Conservation (phyloP, 2,329 filamentous ascomycete genomes). For the Aspergillus transmontanensis region DNA sequence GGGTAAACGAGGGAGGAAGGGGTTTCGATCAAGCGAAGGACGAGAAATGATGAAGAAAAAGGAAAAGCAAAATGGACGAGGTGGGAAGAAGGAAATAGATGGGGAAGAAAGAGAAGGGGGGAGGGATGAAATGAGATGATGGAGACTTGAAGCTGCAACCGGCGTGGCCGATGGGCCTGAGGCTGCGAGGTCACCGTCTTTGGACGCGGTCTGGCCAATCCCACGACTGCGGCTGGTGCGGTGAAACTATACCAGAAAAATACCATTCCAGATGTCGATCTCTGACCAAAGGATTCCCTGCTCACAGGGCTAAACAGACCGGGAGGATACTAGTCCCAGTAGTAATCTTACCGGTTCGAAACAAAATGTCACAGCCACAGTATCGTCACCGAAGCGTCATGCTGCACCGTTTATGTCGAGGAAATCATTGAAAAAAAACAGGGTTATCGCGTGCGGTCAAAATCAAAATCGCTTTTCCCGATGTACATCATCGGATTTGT, state of each 20-base stretch:
- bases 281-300: neutral
- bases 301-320: neutral
- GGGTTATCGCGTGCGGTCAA: neutral
- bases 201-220: constrained; percentile 24
- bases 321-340: neutral
- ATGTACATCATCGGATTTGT: neutral
- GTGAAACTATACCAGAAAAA: constrained; percentile 2
- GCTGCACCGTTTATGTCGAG: neutral
- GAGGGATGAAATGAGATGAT: constrained; percentile 14
- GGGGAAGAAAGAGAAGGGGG: constrained; percentile 11
- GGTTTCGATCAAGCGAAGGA: constrained; percentile 9
- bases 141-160: constrained; percentile 13
- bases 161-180: constrained; percentile 20
- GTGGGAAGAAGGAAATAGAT: constrained; percentile 14
- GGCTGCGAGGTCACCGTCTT: constrained; percentile 16
- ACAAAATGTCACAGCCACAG: neutral
- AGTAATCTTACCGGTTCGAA: neutral
- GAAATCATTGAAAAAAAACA: neutral
- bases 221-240: constrained; percentile 6
- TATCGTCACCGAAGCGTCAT: constrained; percentile 1
- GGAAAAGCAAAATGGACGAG: constrained; percentile 9
- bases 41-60: constrained; percentile 12
- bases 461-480: neutral
- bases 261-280: constrained; percentile 2
- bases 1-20: constrained; percentile 11